Conservation (phyloP, 352 stramenopile genomes). For the Pythium phragmitis region DNA sequence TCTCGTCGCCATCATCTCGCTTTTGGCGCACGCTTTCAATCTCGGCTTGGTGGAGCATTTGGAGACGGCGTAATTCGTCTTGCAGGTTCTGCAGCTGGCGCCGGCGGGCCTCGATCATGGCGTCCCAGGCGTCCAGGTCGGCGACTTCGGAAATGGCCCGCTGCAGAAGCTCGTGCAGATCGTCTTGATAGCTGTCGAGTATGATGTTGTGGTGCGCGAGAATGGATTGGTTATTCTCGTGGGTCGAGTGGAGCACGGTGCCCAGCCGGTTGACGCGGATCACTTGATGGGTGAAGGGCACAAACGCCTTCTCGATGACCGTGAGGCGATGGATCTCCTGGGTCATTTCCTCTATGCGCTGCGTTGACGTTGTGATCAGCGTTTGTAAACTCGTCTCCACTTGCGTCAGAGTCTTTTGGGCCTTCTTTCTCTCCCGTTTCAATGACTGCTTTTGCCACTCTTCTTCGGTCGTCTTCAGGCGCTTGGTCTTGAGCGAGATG, state of each 20-base stretch:
- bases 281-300: slow-evolving; percentile 77
- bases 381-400: slow-evolving; percentile 49
- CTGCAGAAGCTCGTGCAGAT: slow-evolving; percentile 51
- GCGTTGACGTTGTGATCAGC: slow-evolving; percentile 46
- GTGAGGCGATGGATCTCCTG: slow-evolving; percentile 60
- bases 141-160: slow-evolving; percentile 55
- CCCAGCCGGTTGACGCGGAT: slow-evolving; percentile 47
- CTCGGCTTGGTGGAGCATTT: slow-evolving; percentile 63
- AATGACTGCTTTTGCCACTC: slow-evolving; percentile 84
- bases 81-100: slow-evolving; percentile 63
- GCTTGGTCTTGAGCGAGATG: slow-evolving; percentile 71
- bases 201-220: slow-evolving; percentile 43
- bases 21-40: slow-evolving; percentile 57
- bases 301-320: slow-evolving; percentile 66
- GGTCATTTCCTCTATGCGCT: slow-evolving; percentile 62
- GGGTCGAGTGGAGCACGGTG: slow-evolving; percentile 38
- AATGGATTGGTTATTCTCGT: slow-evolving; percentile 41
- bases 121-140: slow-evolving; percentile 61
- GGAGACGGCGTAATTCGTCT: slow-evolving; percentile 51
- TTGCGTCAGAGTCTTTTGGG: slow-evolving; percentile 53
- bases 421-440: slow-evolving; percentile 82
- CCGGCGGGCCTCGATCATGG: slow-evolving; percentile 54
- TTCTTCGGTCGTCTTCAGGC: slow-evolving; percentile 72
- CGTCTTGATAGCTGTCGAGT: slow-evolving; percentile 53
- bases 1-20: slow-evolving; percentile 61